Percentiles rank a stretch among this genome's conserved stretches.
Evolutionary conservation across 371 early-diverging fungal species (phyloP).

Genomic region (Mortierella sp.): DNA sequence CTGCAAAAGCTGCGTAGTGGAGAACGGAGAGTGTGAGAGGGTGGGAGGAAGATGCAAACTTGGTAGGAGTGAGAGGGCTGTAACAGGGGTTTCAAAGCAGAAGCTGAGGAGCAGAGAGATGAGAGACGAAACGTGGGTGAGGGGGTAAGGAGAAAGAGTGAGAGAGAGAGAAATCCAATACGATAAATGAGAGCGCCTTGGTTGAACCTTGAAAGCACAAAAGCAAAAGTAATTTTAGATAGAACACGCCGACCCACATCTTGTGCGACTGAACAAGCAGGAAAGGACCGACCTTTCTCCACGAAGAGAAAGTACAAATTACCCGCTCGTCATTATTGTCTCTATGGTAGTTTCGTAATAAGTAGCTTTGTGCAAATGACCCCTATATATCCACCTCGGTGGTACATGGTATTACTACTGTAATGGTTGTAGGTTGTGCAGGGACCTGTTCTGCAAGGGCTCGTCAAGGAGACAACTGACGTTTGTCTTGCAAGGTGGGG

Average conservation of each 20-base stretch:
- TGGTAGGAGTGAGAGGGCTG: background rate
- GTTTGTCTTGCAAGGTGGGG: background rate
- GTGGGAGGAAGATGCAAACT: background rate
- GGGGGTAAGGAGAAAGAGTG: background rate
- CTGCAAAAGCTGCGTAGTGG: background rate
- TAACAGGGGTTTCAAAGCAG: background rate
- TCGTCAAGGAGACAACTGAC: background rate
- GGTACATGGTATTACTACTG: background rate
- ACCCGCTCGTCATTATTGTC: background rate
- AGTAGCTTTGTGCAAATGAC: too few relatives aligned
- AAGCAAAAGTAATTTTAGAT: background rate
- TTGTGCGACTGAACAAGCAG: constrained; percentile 4
- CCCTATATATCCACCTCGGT: background rate
- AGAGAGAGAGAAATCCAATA: background rate
- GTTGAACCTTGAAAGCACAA: background rate
- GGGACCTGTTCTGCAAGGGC: background rate
- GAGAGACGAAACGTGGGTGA: constrained; percentile 16
- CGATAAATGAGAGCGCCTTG: background rate
- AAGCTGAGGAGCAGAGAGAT: background rate
- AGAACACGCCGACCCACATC: background rate
- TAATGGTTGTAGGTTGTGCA: background rate
- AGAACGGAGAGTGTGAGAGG: background rate
- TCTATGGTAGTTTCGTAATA: background rate
- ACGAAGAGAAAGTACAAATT: background rate
- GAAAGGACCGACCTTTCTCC: background rate